Conservation (phyloP, 1,139 yeast genomes). For the Blastobotrys serpentis region DNA sequence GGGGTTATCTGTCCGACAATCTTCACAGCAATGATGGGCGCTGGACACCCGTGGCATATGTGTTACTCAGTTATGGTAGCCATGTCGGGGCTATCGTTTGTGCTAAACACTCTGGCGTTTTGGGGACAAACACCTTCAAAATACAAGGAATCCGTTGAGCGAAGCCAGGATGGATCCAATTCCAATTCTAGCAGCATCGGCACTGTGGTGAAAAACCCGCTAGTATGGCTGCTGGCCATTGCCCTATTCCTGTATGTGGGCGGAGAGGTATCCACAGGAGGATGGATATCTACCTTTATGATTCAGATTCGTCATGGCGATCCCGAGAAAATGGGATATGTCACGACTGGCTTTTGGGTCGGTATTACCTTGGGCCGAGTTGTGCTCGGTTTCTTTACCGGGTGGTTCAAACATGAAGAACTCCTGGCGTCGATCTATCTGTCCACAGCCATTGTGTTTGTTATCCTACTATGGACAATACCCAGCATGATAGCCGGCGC, state of each 20-base stretch:
- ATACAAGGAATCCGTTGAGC: conserved; percentile 20
- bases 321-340: conserved; percentile 52
- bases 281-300: conserved; percentile 68
- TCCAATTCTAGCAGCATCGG: conserved; percentile 13
- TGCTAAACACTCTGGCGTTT: conserved; percentile 38
- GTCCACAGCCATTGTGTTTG: conserved; percentile 25
- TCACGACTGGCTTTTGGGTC: conserved; percentile 71
- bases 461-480: conserved; percentile 34
- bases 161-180: conserved; percentile 14
- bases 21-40: conserved; percentile 52
- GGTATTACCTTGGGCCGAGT: conserved; percentile 66
- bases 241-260: conserved; percentile 67
- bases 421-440: conserved; percentile 24
- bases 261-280: conserved; percentile 65
- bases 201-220: conserved; percentile 47
- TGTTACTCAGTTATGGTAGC: conserved; percentile 50
- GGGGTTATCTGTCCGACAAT: conserved; percentile 61
- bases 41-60: conserved; percentile 53
- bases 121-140: conserved; percentile 24
- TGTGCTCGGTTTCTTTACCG: conserved; percentile 40
- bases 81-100: conserved; percentile 39
- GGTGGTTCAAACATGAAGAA: conserved; percentile 27
- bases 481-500: conserved; percentile 33
- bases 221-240: conserved; percentile 58
- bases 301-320: conserved; percentile 55